phyloP scores from a whole-genome alignment of 176 grass and related monocot species.

The Stipa capillata region DNA sequence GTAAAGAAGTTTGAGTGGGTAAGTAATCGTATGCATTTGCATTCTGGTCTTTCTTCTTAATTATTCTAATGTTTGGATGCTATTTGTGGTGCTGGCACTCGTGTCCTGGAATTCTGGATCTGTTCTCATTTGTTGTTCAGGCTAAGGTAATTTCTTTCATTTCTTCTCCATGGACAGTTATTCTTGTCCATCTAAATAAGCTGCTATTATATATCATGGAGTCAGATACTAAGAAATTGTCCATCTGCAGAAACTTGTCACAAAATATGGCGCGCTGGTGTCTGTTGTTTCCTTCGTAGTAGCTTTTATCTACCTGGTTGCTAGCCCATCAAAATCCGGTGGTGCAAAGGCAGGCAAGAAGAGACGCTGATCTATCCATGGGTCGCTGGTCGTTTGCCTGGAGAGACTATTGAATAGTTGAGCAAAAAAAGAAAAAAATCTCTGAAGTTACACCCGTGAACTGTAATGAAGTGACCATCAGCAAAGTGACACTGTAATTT shows the following conservation, averaged over 20 bases:
- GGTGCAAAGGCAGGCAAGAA: slow-evolving; percentile 66
- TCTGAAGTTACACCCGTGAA: not conserved
- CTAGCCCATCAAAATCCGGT: slow-evolving; percentile 63
- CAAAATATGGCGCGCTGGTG: slow-evolving; percentile 66
- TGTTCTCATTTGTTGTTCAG: slow-evolving; percentile 28
- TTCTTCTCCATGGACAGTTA: not conserved
- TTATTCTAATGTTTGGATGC: slow-evolving; percentile 12
- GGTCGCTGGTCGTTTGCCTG: not conserved
- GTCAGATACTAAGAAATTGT: not conserved
- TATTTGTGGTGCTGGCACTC: not conserved
- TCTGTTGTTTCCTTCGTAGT: slow-evolving; percentile 61
- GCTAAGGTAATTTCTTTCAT: slow-evolving; percentile 55
- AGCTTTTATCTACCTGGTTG: slow-evolving; percentile 61
- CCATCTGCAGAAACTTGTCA: slow-evolving; percentile 50
- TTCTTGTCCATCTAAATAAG: not conserved
- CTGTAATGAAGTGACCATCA: slow-evolving; percentile 10
- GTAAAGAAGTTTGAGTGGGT: slow-evolving; percentile 96
- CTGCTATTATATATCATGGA: not conserved
- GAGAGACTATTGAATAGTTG: not conserved
- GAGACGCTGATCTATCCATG: slow-evolving; percentile 48
- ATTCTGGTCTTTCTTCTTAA: not conserved
- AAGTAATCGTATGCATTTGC: not conserved
- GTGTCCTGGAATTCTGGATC: not conserved
- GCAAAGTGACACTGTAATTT: slow-evolving; percentile 19
- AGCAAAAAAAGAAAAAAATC: not conserved